Conservation (phyloP, 768 basidiomycete genomes). For the Chiua virens region DNA sequence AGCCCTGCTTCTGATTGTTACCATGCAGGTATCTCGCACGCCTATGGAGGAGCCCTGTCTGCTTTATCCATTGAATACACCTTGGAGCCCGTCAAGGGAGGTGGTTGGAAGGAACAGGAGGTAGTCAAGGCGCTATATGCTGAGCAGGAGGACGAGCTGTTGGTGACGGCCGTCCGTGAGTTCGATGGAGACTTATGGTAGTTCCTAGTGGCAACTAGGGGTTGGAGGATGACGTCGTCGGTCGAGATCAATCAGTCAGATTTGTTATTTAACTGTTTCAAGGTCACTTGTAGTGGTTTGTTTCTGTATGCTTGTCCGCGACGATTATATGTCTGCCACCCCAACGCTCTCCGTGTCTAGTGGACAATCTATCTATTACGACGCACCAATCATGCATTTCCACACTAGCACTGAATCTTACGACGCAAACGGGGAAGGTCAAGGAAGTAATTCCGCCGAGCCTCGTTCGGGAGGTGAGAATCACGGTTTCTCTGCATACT, state of each 20-base stretch:
- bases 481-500: not conserved
- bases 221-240: conserved; percentile 22
- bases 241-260: not conserved
- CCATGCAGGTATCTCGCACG: conserved; percentile 80
- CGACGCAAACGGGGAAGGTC: not conserved
- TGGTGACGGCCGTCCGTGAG: conserved; percentile 26
- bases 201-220: conserved; percentile 7
- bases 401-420: not conserved
- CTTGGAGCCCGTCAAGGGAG: conserved; percentile 55
- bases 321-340: conserved; percentile 12
- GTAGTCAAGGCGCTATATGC: conserved; percentile 36
- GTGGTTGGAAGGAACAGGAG: conserved; percentile 37
- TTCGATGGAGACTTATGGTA: conserved; percentile 24
- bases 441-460: not conserved
- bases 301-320: not conserved
- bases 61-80: conserved; percentile 87
- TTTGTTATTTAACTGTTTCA: conserved; percentile 24
- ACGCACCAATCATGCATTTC: conserved; percentile 41
- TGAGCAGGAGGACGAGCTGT: conserved; percentile 31
- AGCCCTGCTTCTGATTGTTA: conserved; percentile 7
- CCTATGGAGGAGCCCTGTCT: conserved; percentile 91
- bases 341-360: conserved; percentile 27
- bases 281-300: not conserved
- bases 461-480: conserved; percentile 4
- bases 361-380: conserved; percentile 42